A percentile compares a stretch with the other conserved stretches of the same genome.
Evolutionary conservation across 345 rosid genomes (phyloP).

Genomic region (Odontarrhena argentea): DNA sequence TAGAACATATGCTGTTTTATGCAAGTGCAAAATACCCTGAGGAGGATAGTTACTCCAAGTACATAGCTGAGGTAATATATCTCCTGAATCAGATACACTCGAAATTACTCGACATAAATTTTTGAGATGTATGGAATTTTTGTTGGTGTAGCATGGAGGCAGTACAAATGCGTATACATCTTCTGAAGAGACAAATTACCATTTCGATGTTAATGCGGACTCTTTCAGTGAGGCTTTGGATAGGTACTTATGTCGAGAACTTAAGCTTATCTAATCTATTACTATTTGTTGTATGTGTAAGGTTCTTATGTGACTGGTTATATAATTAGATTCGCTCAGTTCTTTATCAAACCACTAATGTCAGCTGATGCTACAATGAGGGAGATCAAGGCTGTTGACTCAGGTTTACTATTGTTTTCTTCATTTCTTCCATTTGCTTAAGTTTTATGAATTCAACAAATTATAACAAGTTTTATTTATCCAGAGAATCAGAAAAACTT

Average conservation of each 20-base stretch:
- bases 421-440: neutral
- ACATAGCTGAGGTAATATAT: slow-evolving; percentile 64
- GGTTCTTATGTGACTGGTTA: slow-evolving; percentile 32
- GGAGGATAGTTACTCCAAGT: slow-evolving; percentile 91
- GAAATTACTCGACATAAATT: neutral
- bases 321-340: slow-evolving; percentile 71
- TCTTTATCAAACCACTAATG: slow-evolving; percentile 90
- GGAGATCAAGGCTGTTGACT: slow-evolving; percentile 93
- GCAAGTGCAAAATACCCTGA: slow-evolving; percentile 85
- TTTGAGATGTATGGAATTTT: slow-evolving; percentile 5
- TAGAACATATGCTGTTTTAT: slow-evolving; percentile 96
- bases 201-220: slow-evolving; percentile 74
- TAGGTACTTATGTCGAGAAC: slow-evolving; percentile 48
- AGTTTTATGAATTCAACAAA: neutral
- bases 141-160: slow-evolving; percentile 79
- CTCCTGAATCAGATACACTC: neutral
- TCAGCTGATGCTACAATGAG: slow-evolving; percentile 89
- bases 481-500: slow-evolving; percentile 93
- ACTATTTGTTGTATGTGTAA: slow-evolving; percentile 8
- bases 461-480: slow-evolving; percentile 32
- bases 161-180: slow-evolving; percentile 80
- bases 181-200: slow-evolving; percentile 72
- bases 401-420: slow-evolving; percentile 54
- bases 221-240: slow-evolving; percentile 88
- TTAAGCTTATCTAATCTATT: slow-evolving; percentile 16